Conservation (phyloP, 345 rosid species). For the Linum usitatissimum region DNA sequence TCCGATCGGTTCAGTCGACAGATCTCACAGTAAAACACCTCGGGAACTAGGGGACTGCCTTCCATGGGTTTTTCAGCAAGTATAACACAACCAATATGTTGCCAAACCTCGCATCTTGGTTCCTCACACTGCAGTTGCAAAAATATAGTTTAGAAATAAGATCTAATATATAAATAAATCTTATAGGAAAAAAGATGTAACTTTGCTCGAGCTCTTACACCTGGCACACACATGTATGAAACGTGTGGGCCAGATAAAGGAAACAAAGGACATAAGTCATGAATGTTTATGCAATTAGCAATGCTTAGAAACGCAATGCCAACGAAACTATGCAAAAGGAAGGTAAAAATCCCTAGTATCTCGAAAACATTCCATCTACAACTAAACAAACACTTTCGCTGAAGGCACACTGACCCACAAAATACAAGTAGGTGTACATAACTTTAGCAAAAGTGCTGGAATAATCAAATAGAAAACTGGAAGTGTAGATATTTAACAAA, state of each 20-base stretch:
- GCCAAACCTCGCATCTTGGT: constrained; percentile 27
- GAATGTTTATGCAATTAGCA: no score
- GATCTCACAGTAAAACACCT: constrained; percentile 25
- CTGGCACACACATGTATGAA: neutral
- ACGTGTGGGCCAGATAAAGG: neutral
- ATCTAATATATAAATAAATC: neutral
- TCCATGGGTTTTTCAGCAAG: constrained; percentile 22
- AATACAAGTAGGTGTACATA: neutral
- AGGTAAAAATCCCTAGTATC: no score
- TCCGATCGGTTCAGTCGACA: constrained; percentile 34
- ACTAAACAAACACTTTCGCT: no score
- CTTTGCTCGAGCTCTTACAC: neutral
- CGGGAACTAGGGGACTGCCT: constrained; percentile 11
- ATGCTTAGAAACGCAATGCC: no score
- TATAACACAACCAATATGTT: constrained; percentile 30
- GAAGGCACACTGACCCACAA: neutral
- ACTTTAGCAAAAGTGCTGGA: neutral
- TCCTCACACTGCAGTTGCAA: constrained; percentile 27
- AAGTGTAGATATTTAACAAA: neutral
- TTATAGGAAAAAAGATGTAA: neutral
- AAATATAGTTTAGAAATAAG: neutral
- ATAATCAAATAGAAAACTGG: constrained; percentile 1
- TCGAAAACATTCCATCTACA: no score
- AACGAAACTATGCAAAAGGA: no score
- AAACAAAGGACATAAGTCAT: no score